These are phyloP conservation scores for Erythrophleum ivorense DNA, from an alignment of 331 rosid genomes.

Conservation along the genomic window DNA sequence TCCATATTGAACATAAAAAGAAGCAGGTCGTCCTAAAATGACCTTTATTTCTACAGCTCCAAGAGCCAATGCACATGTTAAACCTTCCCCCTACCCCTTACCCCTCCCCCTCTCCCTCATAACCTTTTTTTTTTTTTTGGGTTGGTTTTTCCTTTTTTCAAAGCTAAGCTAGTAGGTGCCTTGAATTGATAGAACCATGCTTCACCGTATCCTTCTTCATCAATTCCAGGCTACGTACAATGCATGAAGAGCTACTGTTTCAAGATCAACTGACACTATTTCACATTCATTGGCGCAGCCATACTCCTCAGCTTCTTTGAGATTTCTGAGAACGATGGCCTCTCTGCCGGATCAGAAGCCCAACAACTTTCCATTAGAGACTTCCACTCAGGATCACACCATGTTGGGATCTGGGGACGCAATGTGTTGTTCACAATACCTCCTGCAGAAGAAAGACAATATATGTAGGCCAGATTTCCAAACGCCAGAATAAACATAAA, in stretches of 20 bases:
- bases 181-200: conserved; percentile 51
- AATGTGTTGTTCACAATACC: conserved; percentile 91
- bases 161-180: conserved; percentile 54
- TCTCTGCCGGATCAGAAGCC: conserved; percentile 81
- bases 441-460: conserved; percentile 56
- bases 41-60: conserved; percentile 47
- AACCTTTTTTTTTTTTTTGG: not conserved
- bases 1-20: conserved; percentile 8
- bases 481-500: not conserved
- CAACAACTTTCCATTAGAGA: conserved; percentile 94
- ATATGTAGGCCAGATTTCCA: conserved; percentile 13
- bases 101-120: not conserved
- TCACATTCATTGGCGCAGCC: conserved; percentile 95
- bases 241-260: conserved; percentile 42
- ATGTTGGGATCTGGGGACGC: conserved; percentile 91
- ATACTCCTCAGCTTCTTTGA: conserved; percentile 95
- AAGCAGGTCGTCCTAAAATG: conserved; percentile 3
- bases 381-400: conserved; percentile 99
- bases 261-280: conserved; percentile 53
- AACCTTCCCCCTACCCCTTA: not conserved
- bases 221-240: conserved; percentile 49
- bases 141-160: not conserved
- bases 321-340: conserved; percentile 93
- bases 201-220: conserved; percentile 54
- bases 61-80: conserved; percentile 39